Percentiles rank a stretch among this genome's conserved stretches.
These are phyloP conservation scores for Fragaria vesca DNA, from an alignment of 306 rosid species.

Conservation along the genomic window DNA sequence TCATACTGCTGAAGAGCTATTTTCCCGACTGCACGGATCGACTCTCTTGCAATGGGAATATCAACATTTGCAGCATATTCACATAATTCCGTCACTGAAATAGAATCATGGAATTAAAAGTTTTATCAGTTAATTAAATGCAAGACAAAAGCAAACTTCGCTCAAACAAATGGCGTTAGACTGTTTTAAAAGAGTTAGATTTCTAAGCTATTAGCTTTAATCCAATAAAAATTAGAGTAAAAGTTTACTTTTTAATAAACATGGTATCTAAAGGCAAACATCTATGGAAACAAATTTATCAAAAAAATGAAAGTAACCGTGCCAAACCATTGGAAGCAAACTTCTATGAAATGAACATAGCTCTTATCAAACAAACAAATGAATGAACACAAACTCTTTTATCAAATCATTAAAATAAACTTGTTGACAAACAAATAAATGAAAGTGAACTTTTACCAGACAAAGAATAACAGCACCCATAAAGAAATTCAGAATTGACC, in stretches of 20 bases:
- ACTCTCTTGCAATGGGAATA: conserved; percentile 99
- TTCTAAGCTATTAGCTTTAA: neutral
- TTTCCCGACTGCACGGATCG: conserved; percentile 98
- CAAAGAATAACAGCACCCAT: conserved; percentile 8
- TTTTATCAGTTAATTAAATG: neutral
- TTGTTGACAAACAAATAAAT: neutral
- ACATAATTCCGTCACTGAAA: conserved; percentile 95
- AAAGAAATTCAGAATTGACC: conserved; percentile 17
- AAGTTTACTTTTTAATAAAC: neutral
- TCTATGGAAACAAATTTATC: neutral
- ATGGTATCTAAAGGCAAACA: neutral
- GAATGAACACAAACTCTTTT: neutral
- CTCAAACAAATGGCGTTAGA: neutral
- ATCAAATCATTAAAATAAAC: neutral
- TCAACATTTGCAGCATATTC: conserved; percentile 99
- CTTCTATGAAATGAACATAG: neutral
- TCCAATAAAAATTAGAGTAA: neutral
- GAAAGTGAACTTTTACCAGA: neutral
- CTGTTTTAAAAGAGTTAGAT: neutral
- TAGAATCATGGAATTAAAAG: conserved; percentile 24
- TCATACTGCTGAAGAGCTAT: conserved; percentile 99
- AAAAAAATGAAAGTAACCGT: neutral
- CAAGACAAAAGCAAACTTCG: neutral
- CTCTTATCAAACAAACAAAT: neutral
- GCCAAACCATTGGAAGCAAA: neutral